Percentiles rank a stretch among this genome's conserved stretches.
phyloP scores from a whole-genome alignment of 1,284 basidiomycete species.

The Volvariella surrecta region DNA sequence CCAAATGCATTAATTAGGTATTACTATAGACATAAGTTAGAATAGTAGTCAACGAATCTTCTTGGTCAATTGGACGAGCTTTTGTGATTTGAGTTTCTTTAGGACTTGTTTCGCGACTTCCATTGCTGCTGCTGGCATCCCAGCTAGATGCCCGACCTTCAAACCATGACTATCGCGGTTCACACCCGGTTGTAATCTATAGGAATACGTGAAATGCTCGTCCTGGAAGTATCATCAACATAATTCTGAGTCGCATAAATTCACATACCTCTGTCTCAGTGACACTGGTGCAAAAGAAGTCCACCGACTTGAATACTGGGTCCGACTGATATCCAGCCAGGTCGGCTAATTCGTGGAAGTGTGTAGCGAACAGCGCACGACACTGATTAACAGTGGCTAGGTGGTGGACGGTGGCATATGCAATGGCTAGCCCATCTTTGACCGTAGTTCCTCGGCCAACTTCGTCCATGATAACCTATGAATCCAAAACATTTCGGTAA shows the following conservation, averaged over 20 bases:
- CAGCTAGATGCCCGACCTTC: slow-evolving; percentile 84
- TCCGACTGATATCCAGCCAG: slow-evolving; percentile 59
- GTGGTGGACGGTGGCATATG: slow-evolving; percentile 85
- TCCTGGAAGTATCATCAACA: no score
- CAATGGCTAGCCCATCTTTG: slow-evolving; percentile 87
- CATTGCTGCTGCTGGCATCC: slow-evolving; percentile 67
- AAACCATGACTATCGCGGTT: slow-evolving; percentile 91
- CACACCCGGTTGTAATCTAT: slow-evolving; percentile 74
- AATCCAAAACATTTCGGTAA: neutral
- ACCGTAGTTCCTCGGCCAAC: slow-evolving; percentile 94
- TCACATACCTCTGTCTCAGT: slow-evolving; percentile 60
- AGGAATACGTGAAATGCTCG: slow-evolving; percentile 76
- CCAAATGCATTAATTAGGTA: slow-evolving; percentile 23
- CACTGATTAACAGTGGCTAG: slow-evolving; percentile 70
- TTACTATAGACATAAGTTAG: slow-evolving; percentile 6
- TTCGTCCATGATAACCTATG: slow-evolving; percentile 93
- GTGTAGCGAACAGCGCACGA: slow-evolving; percentile 90
- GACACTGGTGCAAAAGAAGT: slow-evolving; percentile 87
- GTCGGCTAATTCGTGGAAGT: slow-evolving; percentile 90
- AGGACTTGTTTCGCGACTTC: slow-evolving; percentile 48
- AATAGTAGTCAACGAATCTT: slow-evolving; percentile 10
- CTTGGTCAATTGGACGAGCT: slow-evolving; percentile 23
- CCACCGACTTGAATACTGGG: slow-evolving; percentile 48
- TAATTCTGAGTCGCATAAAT: no score
- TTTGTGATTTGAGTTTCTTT: slow-evolving; percentile 23